phyloP scores from a whole-genome alignment of 805 yeast species.

The Spathaspora gorwiae region DNA sequence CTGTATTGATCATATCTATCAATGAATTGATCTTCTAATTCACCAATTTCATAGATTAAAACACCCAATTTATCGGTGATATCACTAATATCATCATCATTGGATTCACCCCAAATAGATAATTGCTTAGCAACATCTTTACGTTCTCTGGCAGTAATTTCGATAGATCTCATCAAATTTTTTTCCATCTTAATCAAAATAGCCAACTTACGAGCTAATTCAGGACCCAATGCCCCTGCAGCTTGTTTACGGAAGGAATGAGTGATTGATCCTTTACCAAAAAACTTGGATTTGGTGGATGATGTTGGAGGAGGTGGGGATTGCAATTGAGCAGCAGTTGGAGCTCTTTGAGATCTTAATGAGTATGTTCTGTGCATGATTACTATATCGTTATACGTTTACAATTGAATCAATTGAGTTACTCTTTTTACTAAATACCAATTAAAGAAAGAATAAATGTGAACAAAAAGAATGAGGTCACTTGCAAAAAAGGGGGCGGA shows the following conservation, averaged over 20 bases:
- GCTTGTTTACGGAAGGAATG: slow-evolving; percentile 71
- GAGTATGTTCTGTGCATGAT: slow-evolving; percentile 83
- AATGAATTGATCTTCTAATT: slow-evolving; percentile 95
- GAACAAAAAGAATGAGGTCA: background rate
- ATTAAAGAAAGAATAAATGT: background rate
- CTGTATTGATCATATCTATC: slow-evolving; percentile 98
- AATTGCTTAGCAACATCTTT: slow-evolving; percentile 95
- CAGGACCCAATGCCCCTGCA: slow-evolving; percentile 93
- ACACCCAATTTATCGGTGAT: slow-evolving; percentile 97
- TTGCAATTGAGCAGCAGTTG: slow-evolving; percentile 76
- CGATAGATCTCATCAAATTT: slow-evolving; percentile 90
- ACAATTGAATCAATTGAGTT: no score
- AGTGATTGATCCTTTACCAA: slow-evolving; percentile 70
- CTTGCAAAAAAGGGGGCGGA: background rate
- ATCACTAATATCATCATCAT: slow-evolving; percentile 95
- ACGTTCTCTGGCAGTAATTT: slow-evolving; percentile 89
- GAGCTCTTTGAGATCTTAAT: slow-evolving; percentile 71
- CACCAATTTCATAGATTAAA: slow-evolving; percentile 91
- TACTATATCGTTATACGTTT: background rate
- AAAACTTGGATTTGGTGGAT: slow-evolving; percentile 65
- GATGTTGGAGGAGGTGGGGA: slow-evolving; percentile 81
- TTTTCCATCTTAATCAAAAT: slow-evolving; percentile 94
- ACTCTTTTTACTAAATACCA: no score
- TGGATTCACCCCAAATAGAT: slow-evolving; percentile 96
- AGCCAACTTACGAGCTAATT: slow-evolving; percentile 85